These are phyloP conservation scores for Oemleria cerasiformis DNA, from an alignment of 306 rosid species.

Conservation along the genomic window DNA sequence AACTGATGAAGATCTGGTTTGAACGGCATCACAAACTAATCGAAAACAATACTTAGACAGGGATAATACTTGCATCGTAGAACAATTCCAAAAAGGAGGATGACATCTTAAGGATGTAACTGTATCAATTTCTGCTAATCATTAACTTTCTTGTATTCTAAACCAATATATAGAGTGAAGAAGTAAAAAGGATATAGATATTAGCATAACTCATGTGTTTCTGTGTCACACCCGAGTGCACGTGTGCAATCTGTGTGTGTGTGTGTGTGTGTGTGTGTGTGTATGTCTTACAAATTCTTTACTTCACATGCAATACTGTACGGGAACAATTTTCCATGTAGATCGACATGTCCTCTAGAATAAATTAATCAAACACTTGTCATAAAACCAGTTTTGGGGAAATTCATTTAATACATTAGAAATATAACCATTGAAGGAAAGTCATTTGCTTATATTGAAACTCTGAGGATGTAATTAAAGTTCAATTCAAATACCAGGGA, in stretches of 20 bases:
- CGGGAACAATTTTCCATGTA: not conserved
- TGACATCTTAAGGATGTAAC: not conserved
- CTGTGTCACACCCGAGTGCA: not conserved
- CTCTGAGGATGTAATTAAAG: not conserved
- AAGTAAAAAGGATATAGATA: not conserved
- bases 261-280: no score
- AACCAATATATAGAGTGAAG: not conserved
- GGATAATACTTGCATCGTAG: not conserved
- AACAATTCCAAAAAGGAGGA: not conserved
- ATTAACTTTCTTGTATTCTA: not conserved
- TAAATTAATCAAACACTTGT: not conserved
- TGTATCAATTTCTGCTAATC: not conserved
- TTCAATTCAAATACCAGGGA: no score
- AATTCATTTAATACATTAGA: not conserved
- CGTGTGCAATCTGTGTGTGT: not conserved
- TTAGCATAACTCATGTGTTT: not conserved
- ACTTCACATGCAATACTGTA: not conserved
- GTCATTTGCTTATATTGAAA: not conserved
- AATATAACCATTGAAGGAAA: not conserved
- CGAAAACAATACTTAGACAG: constrained; percentile 4
- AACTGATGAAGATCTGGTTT: constrained; percentile 10
- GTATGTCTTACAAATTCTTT: not conserved
- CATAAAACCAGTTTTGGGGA: not conserved
- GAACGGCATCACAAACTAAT: not conserved
- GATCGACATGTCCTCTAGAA: not conserved